phyloP scores from a whole-genome alignment of 225 moss, liverwort and hornwort species.

The Antitrichia curtipendula region DNA sequence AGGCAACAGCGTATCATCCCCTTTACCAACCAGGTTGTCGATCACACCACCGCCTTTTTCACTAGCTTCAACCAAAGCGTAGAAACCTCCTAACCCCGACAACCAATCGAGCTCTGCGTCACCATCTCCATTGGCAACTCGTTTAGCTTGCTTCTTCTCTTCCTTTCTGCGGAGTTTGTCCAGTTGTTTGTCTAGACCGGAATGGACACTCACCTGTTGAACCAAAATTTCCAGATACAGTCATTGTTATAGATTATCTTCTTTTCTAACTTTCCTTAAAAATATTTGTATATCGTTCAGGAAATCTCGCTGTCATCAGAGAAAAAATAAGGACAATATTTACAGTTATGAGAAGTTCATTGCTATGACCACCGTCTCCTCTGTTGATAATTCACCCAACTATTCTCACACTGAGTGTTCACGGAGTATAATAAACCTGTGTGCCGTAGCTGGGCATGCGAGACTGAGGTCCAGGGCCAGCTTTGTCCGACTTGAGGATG shows the following conservation, averaged over 20 bases:
- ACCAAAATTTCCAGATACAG: neutral
- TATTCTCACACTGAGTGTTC: neutral
- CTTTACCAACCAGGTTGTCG: slow-evolving; percentile 68
- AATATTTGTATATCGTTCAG: neutral
- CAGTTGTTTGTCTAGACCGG: slow-evolving; percentile 68
- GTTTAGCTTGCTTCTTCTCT: slow-evolving; percentile 84
- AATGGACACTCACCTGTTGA: slow-evolving; percentile 84
- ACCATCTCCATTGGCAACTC: slow-evolving; percentile 57
- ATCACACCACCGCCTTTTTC: slow-evolving; percentile 56
- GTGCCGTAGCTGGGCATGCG: slow-evolving; percentile 99
- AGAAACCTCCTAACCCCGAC: slow-evolving; percentile 67
- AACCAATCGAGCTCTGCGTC: slow-evolving; percentile 85
- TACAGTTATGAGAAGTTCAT: neutral
- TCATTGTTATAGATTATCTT: neutral
- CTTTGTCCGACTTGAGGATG: slow-evolving; percentile 72
- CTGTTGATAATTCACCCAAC: neutral
- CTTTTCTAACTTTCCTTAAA: neutral
- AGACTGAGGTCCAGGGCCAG: slow-evolving; percentile 52
- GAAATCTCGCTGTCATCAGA: neutral
- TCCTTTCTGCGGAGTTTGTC: slow-evolving; percentile 93
- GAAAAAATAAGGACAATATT: neutral
- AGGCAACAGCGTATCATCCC: slow-evolving; percentile 61
- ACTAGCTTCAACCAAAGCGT: slow-evolving; percentile 76
- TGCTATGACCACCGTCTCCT: neutral
- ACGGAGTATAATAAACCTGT: slow-evolving; percentile 33